phyloP scores from a whole-genome alignment of 179 eudicot species.

The Spergularia azorica region DNA sequence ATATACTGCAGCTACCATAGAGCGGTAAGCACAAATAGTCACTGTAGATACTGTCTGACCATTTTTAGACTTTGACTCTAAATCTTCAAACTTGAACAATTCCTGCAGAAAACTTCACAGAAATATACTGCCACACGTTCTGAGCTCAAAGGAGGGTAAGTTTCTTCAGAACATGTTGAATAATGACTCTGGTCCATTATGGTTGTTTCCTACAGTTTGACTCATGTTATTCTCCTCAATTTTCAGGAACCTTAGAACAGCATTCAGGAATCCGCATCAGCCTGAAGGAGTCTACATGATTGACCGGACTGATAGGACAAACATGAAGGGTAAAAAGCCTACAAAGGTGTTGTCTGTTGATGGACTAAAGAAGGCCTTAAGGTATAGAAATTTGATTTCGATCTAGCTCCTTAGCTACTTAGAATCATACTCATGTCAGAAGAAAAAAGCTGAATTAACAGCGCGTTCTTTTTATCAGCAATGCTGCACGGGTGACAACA shows the following conservation, averaged over 20 bases:
- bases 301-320: slow-evolving; percentile 51
- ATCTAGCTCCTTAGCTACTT: no score
- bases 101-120: slow-evolving; percentile 64
- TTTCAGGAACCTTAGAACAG: slow-evolving; percentile 77
- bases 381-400: slow-evolving; percentile 37
- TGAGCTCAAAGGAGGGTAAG: slow-evolving; percentile 98
- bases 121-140: slow-evolving; percentile 62
- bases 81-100: background rate
- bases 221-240: background rate
- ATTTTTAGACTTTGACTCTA: background rate
- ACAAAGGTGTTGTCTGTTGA: slow-evolving; percentile 76
- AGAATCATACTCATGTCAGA: no score
- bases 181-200: background rate
- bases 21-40: slow-evolving; percentile 45
- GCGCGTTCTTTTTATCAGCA: slow-evolving; percentile 39
- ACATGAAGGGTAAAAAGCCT: slow-evolving; percentile 50
- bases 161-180: background rate
- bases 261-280: slow-evolving; percentile 61
- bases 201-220: background rate
- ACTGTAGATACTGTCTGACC: slow-evolving; percentile 1
- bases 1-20: slow-evolving; percentile 77
- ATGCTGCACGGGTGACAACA: slow-evolving; percentile 81
- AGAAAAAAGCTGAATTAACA: no score
- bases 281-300: slow-evolving; percentile 71
- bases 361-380: slow-evolving; percentile 76